Evolutionary conservation across 2,329 filamentous ascomycete genomes (phyloP).

Genomic region (Tolypocladium tundrense): DNA sequence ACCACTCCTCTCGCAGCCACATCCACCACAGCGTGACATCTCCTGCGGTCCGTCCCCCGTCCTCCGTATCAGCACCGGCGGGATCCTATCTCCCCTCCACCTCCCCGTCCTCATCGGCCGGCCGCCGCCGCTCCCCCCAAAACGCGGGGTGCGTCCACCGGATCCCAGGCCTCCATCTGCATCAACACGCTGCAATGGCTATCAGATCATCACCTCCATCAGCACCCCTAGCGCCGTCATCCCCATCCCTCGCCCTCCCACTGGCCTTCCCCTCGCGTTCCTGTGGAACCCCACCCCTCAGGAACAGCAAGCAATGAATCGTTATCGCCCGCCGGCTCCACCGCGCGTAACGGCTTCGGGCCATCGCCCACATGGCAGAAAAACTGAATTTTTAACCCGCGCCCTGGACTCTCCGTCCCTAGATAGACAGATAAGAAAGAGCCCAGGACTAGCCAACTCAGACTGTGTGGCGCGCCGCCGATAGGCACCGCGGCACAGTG

Average conservation of each 20-base stretch:
- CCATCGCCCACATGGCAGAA: not conserved
- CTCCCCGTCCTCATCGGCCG: not conserved
- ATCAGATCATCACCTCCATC: not conserved
- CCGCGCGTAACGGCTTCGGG: not conserved
- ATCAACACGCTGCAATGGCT: not conserved
- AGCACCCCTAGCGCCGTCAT: not conserved
- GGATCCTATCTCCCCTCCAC: not conserved
- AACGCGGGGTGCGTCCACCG: not conserved
- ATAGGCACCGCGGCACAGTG: not conserved
- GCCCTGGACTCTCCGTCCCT: not conserved
- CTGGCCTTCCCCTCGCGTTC: not conserved
- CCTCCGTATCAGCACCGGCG: not conserved
- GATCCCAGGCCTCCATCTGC: not conserved
- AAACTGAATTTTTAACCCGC: not conserved
- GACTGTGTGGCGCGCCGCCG: not conserved
- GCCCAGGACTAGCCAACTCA: not conserved
- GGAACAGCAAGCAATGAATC: not conserved
- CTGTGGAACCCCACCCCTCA: not conserved
- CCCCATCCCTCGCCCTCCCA: not conserved
- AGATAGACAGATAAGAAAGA: not conserved
- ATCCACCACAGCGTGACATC: not conserved
- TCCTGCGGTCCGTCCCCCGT: too few species aligned
- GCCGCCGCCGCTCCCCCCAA: not conserved
- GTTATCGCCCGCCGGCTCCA: not conserved
- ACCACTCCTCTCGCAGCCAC: not conserved